Evolutionary conservation across 768 basidiomycete species (phyloP).

Genomic region (Candolleomyces efflorescens): DNA sequence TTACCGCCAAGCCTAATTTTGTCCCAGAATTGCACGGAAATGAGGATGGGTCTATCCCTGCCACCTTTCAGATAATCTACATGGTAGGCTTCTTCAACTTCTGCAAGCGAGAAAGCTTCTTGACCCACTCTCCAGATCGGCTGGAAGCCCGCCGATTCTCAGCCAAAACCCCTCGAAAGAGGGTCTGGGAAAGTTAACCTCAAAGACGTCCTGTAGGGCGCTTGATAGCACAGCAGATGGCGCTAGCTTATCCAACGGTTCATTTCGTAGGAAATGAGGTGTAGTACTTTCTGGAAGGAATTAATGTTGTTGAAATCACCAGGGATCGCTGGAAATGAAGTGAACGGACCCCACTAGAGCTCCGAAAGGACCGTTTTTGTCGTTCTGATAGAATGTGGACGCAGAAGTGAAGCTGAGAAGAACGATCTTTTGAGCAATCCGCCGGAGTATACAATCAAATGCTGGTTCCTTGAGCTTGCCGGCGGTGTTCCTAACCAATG

Average conservation of each 20-base stretch:
- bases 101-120: background rate
- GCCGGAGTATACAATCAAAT: background rate
- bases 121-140: slow-evolving; percentile 31
- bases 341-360: background rate
- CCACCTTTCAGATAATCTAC: slow-evolving; percentile 95
- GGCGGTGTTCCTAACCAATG: background rate
- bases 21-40: slow-evolving; percentile 75
- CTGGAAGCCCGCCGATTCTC: slow-evolving; percentile 41
- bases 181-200: slow-evolving; percentile 42
- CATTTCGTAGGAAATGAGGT: too few relatives aligned
- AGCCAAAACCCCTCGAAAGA: slow-evolving; percentile 41
- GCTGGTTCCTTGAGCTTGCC: background rate
- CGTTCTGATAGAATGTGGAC: too few relatives aligned
- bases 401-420: too few relatives aligned
- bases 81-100: slow-evolving; percentile 52
- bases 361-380: background rate
- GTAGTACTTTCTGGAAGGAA: too few relatives aligned
- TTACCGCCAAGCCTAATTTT: background rate
- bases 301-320: too few relatives aligned
- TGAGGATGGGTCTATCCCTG: slow-evolving; percentile 81
- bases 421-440: background rate
- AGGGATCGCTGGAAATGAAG: too few relatives aligned
- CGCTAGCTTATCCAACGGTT: background rate
- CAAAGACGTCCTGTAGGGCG: slow-evolving; percentile 35
- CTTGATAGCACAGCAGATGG: background rate